Evolutionary conservation across 768 basidiomycete genomes (phyloP), one percentile per base, ranked within the genome.

Genomic region (Trametopsis cervina): DNA sequence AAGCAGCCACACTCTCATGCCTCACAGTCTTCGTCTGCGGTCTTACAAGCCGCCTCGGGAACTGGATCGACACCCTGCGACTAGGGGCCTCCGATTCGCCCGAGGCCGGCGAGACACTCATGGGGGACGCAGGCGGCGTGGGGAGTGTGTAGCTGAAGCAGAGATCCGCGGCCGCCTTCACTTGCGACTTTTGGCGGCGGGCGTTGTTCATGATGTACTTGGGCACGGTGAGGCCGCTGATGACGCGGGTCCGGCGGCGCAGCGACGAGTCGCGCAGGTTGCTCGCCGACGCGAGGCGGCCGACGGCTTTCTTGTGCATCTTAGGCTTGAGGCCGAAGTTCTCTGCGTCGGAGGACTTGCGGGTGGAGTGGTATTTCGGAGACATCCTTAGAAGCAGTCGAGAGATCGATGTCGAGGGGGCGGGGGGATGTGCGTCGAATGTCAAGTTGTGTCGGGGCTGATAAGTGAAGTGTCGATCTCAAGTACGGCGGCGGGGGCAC

Each of bases 11-110:
- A 33, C 73, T 76, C 35, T 79, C 78, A 40, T 71, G 67, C 33
- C 78, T 71, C 35, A 86, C 74, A 49, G 80, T 77, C 35, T 68
- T 58, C 54, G 76, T 81, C 2, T 71, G 64, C 4, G 87, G 85
- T 10, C 84, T 77, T 25, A 75, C 68, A 42, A 89, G 80, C 35
- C 70, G 78, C 47, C 85, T 77, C n/a, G 85, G 87, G 20, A 89
- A 75, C 51, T 82, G 77, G 6, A 86, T 69, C 50, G 60, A 63
- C 43, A 38, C 55, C 52, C 38, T 59, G 63, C 45, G 46, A 57
- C 4, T 57, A 54, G 10, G 57, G 62, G 12, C 4, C 4, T 25
- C 12, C 38, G 18, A 12, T 6, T 18, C n/a, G n/a, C n/a, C n/a
- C 5, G 6, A 23, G 25, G 4, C n/a, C n/a, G 38, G 11, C 6